Conservation (phyloP, 257 asterid genomes). For the Dorcoceras hygrometricum region DNA sequence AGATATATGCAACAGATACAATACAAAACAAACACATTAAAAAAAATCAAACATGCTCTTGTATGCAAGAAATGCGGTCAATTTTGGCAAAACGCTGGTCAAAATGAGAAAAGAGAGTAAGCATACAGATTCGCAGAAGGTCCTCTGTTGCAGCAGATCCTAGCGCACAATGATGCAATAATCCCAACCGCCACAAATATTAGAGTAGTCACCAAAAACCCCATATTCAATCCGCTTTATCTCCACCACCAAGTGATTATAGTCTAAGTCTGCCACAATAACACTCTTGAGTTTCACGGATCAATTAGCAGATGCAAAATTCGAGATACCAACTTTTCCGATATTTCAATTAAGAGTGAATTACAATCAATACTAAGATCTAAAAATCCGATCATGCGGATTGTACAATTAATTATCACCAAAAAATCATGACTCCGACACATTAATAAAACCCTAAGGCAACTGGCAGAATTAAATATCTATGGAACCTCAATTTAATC, state of each 20-base stretch:
- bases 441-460: conserved; percentile 9
- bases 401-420: neutral
- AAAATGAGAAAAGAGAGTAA: neutral
- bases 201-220: conserved; percentile 78
- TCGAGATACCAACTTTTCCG: neutral
- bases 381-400: conserved; percentile 7
- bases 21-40: neutral
- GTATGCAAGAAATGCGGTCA: neutral
- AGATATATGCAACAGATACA: neutral
- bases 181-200: conserved; percentile 70
- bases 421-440: conserved; percentile 12
- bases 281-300: neutral
- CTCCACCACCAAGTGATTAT: conserved; percentile 10
- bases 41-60: neutral
- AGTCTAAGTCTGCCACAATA: conserved; percentile 26
- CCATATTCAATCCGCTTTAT: conserved; percentile 51
- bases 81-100: neutral
- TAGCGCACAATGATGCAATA: conserved; percentile 65
- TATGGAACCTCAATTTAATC: neutral
- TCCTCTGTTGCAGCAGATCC: conserved; percentile 92
- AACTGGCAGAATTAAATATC: neutral
- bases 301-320: conserved; percentile 26
- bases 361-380: conserved; percentile 2
- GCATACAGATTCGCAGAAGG: conserved; percentile 95
- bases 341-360: neutral